Base-by-base conservation (phyloP, 257 asterid genomes). In the Plantago elongata region DNA sequence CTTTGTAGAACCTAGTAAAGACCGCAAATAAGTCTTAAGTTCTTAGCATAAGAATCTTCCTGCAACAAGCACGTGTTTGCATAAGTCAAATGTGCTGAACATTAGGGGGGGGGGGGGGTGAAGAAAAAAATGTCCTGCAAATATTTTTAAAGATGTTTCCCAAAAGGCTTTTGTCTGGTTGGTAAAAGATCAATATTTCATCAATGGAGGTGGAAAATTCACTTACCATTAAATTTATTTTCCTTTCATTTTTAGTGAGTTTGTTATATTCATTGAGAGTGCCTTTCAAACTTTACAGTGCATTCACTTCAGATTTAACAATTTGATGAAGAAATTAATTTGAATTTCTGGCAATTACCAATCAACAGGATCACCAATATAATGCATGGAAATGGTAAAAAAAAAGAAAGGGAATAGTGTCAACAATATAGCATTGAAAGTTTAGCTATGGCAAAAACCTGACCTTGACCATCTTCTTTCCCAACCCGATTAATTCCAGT, bases 401-500 rank as follows among this genome's bases (percentile, higher is more conserved):
- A 55, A 61, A 14, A 18, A 57, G 54, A 45, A 62, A 54, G 29
- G 37, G 52, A 52, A 43, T 22, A 37, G 57, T 27, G 49, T 51
- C 46, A 48, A 56, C 27, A 46, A 14, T 38, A 70, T 22, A 56
- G 60, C 37, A 63, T 22, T 22, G 59, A 22, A 66, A 62, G 72
- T 34, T 45, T 44, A 17, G 50, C 49, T 22, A 22, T 40, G 34
- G 43, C 69, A 58, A 69, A 69, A 54, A 22, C 27, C 72, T 67
- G 51, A 89, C 97, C 97, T 85, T 74, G 81, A 59, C 81, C 95
- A 75, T 81, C 72, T 67, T 81, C 99, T 64, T 65, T 85, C 59
- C 99, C 96, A 76, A 85, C 99, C 63, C 97, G 87, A 70, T 86
- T 93, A 63, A 93, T 93, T 74, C 95, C 96, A 80, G 94, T 96